phyloP scores from a whole-genome alignment of 371 early-diverging fungal species.

The Thermomucor indicae-seudaticae region DNA sequence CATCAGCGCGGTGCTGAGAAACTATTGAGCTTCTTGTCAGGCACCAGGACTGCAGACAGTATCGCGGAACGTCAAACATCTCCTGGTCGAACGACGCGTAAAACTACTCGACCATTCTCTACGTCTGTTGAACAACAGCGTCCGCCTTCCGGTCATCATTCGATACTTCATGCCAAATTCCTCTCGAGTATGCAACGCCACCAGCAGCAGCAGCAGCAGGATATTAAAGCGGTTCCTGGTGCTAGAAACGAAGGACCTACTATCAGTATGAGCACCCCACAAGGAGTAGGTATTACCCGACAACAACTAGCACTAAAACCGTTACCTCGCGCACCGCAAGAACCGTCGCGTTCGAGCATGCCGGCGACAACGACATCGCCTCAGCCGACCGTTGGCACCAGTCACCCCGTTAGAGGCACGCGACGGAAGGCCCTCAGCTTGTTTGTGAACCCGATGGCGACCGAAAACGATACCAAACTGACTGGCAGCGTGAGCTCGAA shows the following conservation, averaged over 20 bases:
- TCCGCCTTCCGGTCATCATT: conserved; percentile 2
- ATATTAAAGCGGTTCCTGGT: background rate
- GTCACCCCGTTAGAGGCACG: conserved; percentile 36
- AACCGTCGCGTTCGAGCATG: conserved; percentile 28
- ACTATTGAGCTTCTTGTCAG: background rate
- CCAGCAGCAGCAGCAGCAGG: conserved; percentile 6
- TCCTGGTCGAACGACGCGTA: background rate
- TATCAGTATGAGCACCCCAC: conserved; percentile 17
- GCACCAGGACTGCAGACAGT: background rate
- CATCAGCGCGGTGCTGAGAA: background rate
- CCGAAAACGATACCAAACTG: conserved; percentile 8
- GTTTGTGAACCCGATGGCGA: conserved; percentile 42
- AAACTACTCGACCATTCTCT: background rate
- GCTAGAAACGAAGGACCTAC: background rate
- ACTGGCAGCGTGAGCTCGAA: conserved; percentile 2
- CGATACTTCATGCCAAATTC: conserved; percentile 44
- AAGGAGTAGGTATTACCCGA: background rate
- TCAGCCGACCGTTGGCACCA: conserved; percentile 9
- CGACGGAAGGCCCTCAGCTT: conserved; percentile 55
- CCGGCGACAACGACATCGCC: conserved; percentile 11
- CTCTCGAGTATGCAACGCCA: conserved; percentile 33
- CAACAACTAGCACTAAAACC: conserved; percentile 14
- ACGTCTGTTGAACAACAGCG: conserved; percentile 1
- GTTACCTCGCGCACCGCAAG: conserved; percentile 17
- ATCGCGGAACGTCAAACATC: background rate